phyloP scores from a whole-genome alignment of 2,329 filamentous ascomycete species.

The Parasarocladium wereldwijsianum region DNA sequence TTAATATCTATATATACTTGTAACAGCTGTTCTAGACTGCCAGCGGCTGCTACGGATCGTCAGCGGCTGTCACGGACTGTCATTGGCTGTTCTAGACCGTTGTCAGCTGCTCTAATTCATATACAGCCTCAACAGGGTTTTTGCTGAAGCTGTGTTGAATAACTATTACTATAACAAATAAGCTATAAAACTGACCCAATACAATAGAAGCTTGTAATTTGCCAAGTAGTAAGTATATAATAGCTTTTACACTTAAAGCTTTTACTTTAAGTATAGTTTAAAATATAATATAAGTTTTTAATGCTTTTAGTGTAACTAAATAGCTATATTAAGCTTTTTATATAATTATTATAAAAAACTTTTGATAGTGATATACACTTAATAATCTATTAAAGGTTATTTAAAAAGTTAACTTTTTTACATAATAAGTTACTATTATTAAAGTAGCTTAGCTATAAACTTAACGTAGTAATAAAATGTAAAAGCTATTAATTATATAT shows the following conservation, averaged over 20 bases:
- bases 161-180: not conserved
- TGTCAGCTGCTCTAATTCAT: not conserved
- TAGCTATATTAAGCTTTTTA: not conserved
- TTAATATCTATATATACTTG: constrained; percentile 1
- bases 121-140: not conserved
- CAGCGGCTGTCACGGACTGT: not conserved
- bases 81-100: not conserved
- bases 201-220: not conserved
- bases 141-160: not conserved
- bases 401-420: not conserved
- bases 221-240: not conserved
- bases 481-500: too few relatives aligned
- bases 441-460: too few relatives aligned
- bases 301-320: not conserved
- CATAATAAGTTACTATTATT: not conserved
- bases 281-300: not conserved
- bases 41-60: not conserved
- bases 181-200: not conserved
- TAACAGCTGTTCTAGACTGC: too few relatives aligned
- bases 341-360: not conserved
- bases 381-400: constrained; percentile 1
- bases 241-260: not conserved
- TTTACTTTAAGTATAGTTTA: not conserved
- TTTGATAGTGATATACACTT: not conserved
- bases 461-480: not conserved